These are phyloP conservation scores for Ascomycota sp. DNA, from an alignment of 2,329 filamentous ascomycete genomes.

Conservation along the genomic window DNA sequence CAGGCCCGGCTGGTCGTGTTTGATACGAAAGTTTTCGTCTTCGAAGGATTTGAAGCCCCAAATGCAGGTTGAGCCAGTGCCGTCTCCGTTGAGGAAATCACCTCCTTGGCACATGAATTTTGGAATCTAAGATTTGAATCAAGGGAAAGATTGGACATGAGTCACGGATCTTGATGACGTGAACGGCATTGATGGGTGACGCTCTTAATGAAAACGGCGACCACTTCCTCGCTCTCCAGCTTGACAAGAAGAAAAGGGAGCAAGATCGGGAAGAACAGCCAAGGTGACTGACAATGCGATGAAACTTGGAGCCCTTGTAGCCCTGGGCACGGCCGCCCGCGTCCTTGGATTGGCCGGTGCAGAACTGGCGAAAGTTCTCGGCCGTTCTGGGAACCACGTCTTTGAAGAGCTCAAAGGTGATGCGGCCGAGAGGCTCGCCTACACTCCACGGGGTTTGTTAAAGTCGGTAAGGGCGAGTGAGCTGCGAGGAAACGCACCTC, in stretches of 20 bases:
- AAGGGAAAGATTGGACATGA: no score
- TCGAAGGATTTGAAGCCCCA: conserved; percentile 32
- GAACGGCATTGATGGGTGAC: no score
- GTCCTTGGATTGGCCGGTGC: conserved; percentile 80
- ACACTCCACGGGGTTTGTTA: neutral
- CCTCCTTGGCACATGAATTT: conserved; percentile 83
- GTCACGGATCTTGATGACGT: no score
- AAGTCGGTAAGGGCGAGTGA: neutral
- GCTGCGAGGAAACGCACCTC: conserved; percentile 31
- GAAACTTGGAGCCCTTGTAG: conserved; percentile 89
- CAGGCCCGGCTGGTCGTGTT: conserved; percentile 69
- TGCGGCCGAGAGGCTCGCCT: conserved; percentile 72
- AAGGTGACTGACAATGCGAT: conserved; percentile 69
- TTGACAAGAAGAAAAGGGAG: no score
- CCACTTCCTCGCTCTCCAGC: no score
- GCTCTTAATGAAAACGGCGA: no score
- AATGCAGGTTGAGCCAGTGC: conserved; percentile 74
- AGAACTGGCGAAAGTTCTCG: conserved; percentile 95
- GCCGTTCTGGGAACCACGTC: conserved; percentile 71
- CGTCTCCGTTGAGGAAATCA: conserved; percentile 68
- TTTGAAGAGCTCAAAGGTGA: conserved; percentile 81
- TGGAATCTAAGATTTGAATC: no score
- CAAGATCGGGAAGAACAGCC: no score
- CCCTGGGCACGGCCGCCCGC: conserved; percentile 60
- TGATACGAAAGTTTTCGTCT: conserved; percentile 91